Evolutionary conservation across 257 asterid genomes (phyloP), one percentile per base, ranked within the genome.

Genomic region (Plectranthus barbatus): DNA sequence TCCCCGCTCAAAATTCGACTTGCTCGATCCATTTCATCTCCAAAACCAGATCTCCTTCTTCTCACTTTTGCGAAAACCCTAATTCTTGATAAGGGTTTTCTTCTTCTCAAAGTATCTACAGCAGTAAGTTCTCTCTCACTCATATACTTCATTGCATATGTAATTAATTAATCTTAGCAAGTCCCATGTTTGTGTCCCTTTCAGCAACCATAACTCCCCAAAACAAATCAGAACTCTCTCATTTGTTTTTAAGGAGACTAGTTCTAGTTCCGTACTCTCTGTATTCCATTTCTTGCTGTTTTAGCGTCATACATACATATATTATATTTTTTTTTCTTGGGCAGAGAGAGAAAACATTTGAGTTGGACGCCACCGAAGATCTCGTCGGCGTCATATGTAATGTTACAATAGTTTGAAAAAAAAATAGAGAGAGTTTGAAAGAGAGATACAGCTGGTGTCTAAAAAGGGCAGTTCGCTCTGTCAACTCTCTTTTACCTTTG

Each of bases 391-490:
- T 70, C 72, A 56, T 41, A 45, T 48, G 56, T n/a, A n/a, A n/a
- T n/a, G n/a, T 62, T 64, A 70, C 66, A 13, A 67, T 61, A 20
- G 57, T 49, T 69, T 76, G 56, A 55, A 37, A 63, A 48, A 5
- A 46, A 41, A 45, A n/a, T 4, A 14, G 39, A 5, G 44, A 9
- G n/a, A n/a, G n/a, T n/a, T n/a, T n/a, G n/a, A n/a, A n/a, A n/a
- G 44, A 37, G 44, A 37, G 44, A 37, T 2, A 2, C 4, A 9
- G 44, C 37, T 29, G 12, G 34, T 50, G 79, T 72, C 70, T n/a
- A n/a, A n/a, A 67, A 81, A 75, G 55, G 66, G n/a, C 67, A 55
- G 72, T 76, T 69, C 75, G 73, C 72, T 62, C 59, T 66, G 73
- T 71, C 78, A 78, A 73, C 77, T 48, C 73, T 59, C n/a, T n/a